Conservation (phyloP, 2,329 filamentous ascomycete genomes). For the Sarocladium kiliense region DNA sequence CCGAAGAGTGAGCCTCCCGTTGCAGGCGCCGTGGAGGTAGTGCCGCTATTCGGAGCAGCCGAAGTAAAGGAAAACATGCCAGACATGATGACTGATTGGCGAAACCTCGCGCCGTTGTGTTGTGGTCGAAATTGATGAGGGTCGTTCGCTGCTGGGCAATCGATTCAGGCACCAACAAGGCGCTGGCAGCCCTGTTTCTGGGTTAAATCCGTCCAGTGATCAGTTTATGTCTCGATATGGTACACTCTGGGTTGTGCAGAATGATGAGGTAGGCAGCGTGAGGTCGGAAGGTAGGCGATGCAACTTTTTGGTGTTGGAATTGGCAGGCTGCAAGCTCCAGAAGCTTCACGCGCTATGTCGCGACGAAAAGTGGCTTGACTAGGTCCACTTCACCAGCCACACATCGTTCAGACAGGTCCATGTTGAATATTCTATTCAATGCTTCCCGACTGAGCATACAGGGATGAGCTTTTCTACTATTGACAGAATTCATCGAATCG, state of each 20-base stretch:
- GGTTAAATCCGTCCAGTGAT: not conserved
- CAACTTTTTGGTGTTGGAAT: slow-evolving; percentile 4
- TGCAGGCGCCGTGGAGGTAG: slow-evolving; percentile 33
- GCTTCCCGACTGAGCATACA: too few relatives aligned
- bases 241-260: not conserved
- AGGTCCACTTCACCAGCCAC: slow-evolving; percentile 7
- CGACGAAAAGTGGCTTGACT: slow-evolving; percentile 7
- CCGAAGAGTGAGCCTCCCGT: slow-evolving; percentile 35
- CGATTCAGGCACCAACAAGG: not conserved
- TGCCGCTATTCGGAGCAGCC: slow-evolving; percentile 26
- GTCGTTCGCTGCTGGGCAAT: not conserved
- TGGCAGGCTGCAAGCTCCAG: slow-evolving; percentile 5
- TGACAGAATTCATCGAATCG: too few relatives aligned
- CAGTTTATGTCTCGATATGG: not conserved
- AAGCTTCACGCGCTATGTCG: slow-evolving; percentile 9
- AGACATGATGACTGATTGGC: not conserved
- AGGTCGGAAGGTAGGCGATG: not conserved
- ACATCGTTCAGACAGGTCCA: not conserved
- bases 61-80: slow-evolving; percentile 36
- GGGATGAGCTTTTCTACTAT: not conserved
- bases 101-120: not conserved
- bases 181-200: not conserved
- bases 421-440: too few relatives aligned
- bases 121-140: not conserved
- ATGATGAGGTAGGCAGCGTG: not conserved